Conservation (phyloP, 371 early-diverging fungal genomes). For the Mycotypha africana region DNA sequence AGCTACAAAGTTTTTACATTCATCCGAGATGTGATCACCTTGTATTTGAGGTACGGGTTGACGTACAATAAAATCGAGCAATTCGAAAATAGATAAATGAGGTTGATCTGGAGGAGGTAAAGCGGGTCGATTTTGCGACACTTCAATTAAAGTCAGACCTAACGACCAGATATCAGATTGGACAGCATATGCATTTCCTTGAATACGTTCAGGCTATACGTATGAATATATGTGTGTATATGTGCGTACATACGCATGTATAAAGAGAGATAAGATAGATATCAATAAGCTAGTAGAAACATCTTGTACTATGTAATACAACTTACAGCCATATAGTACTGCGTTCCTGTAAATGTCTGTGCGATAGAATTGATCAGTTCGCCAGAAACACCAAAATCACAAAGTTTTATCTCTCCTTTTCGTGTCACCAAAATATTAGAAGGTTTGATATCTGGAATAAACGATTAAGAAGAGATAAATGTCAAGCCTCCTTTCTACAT, state of each 20-base stretch:
- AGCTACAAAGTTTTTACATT: constrained; percentile 76
- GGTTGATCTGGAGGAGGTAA: constrained; percentile 66
- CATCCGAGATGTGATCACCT: constrained; percentile 54
- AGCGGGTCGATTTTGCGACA: constrained; percentile 88
- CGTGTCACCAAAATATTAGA: constrained; percentile 86
- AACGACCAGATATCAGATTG: constrained; percentile 95
- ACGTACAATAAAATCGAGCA: constrained; percentile 86
- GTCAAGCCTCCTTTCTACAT: neutral
- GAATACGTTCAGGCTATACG: constrained; percentile 91
- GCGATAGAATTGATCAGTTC: constrained; percentile 89
- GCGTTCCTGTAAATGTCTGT: constrained; percentile 93
- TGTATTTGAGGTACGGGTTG: constrained; percentile 77
- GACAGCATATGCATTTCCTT: constrained; percentile 85
- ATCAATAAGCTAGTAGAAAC: too few species aligned
- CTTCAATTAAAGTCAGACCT: constrained; percentile 89
- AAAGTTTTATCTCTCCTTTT: constrained; percentile 88
- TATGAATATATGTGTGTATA: too few species aligned
- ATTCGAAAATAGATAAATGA: constrained; percentile 80
- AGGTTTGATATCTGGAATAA: constrained; percentile 76
- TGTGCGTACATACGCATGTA: too few species aligned
- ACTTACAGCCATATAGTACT: constrained; percentile 92
- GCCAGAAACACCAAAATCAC: constrained; percentile 95
- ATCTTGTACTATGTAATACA: too few species aligned
- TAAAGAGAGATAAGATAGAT: too few species aligned
- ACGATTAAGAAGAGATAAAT: neutral